A percentile compares a stretch with the other conserved stretches of the same genome.
These are phyloP conservation scores for Elongisporangium undulatum DNA, from an alignment of 352 stramenopile species.

Conservation along the genomic window DNA sequence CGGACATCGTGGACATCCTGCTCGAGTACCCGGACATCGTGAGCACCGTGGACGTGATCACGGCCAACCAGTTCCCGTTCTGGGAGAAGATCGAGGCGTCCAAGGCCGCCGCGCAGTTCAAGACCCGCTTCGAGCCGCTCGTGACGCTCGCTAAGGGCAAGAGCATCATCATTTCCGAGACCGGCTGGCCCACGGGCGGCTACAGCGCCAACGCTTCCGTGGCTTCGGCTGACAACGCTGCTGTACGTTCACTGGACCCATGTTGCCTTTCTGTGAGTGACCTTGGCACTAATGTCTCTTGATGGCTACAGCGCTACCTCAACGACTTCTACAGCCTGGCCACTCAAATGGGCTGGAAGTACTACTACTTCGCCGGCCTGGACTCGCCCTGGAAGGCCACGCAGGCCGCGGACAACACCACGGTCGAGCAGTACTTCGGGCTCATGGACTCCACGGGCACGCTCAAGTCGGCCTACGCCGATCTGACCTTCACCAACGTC, in stretches of 20 bases:
- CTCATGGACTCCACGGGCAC: slow-evolving; percentile 59
- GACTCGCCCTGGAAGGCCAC: slow-evolving; percentile 78
- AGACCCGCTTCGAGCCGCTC: slow-evolving; percentile 65
- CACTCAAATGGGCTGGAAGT: slow-evolving; percentile 64
- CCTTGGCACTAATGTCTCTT: slow-evolving; percentile 3
- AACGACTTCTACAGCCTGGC: slow-evolving; percentile 77
- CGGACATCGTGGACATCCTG: slow-evolving; percentile 80
- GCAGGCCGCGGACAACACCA: slow-evolving; percentile 35
- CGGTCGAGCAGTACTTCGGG: slow-evolving; percentile 75
- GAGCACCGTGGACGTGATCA: slow-evolving; percentile 70
- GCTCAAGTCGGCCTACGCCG: slow-evolving; percentile 63
- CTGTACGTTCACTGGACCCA: slow-evolving; percentile 20
- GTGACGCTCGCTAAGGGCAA: slow-evolving; percentile 58
- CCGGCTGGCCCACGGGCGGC: slow-evolving; percentile 69
- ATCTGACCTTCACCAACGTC: slow-evolving; percentile 45
- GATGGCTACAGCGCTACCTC: slow-evolving; percentile 45
- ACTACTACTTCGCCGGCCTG: slow-evolving; percentile 87
- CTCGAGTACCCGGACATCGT: slow-evolving; percentile 74
- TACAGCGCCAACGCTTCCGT: slow-evolving; percentile 56
- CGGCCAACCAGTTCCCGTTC: slow-evolving; percentile 84
- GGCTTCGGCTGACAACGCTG: slow-evolving; percentile 46
- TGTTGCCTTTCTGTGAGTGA: neutral
- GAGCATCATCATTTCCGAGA: slow-evolving; percentile 81
- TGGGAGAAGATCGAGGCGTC: slow-evolving; percentile 64
- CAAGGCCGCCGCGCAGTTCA: slow-evolving; percentile 65